phyloP scores from a whole-genome alignment of 805 yeast species.

The Grigorovia yakushimaensis region DNA sequence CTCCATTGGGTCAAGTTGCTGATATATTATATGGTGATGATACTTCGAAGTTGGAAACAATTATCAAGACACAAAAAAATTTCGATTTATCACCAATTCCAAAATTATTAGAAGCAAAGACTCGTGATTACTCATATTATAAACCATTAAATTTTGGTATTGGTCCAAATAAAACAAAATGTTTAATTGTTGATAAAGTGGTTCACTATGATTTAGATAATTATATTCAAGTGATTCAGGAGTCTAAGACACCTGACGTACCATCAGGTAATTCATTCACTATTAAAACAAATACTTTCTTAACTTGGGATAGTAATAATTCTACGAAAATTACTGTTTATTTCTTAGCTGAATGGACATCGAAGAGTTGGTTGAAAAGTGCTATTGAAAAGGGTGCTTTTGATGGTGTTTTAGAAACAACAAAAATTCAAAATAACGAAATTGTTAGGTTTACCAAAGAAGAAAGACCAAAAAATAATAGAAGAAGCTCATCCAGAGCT shows the following conservation, averaged over 20 bases:
- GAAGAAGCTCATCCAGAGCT: slow-evolving; percentile 2
- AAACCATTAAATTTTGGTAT: slow-evolving; percentile 60
- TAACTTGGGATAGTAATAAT: slow-evolving; percentile 57
- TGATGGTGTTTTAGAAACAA: slow-evolving; percentile 59
- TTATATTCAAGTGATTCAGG: slow-evolving; percentile 42
- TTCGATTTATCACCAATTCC: slow-evolving; percentile 45
- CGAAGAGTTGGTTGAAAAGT: slow-evolving; percentile 68
- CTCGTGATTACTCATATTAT: slow-evolving; percentile 45
- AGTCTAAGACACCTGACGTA: slow-evolving; percentile 70
- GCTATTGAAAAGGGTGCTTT: slow-evolving; percentile 69
- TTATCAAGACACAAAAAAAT: slow-evolving; percentile 53
- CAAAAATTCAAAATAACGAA: slow-evolving; percentile 38
- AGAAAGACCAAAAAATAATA: slow-evolving; percentile 1
- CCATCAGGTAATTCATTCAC: slow-evolving; percentile 66
- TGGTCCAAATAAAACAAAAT: slow-evolving; percentile 69
- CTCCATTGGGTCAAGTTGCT: slow-evolving; percentile 61
- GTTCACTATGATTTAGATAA: slow-evolving; percentile 42
- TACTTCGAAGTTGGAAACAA: slow-evolving; percentile 33
- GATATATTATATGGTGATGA: slow-evolving; percentile 56
- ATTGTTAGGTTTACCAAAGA: slow-evolving; percentile 29
- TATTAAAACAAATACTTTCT: slow-evolving; percentile 46
- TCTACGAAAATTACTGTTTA: slow-evolving; percentile 43
- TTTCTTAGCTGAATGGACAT: slow-evolving; percentile 59
- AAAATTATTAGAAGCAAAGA: slow-evolving; percentile 27
- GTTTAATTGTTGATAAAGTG: slow-evolving; percentile 52